Percentiles rank a stretch among this genome's conserved stretches.
phyloP scores from a whole-genome alignment of 2,329 filamentous ascomycete species.

The Nigrograna mackinnonii region DNA sequence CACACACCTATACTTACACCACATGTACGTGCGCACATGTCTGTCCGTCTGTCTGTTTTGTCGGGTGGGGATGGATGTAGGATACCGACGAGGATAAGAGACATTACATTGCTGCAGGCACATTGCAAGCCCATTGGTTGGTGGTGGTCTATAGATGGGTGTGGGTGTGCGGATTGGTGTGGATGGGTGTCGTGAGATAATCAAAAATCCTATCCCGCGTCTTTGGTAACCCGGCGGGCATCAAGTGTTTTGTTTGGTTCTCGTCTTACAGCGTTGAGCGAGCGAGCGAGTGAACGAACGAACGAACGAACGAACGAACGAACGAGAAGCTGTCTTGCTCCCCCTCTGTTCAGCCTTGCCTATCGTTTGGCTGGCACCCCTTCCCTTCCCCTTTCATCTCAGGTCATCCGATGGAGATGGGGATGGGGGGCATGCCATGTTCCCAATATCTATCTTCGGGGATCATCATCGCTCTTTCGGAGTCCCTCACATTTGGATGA shows the following conservation, averaged over 20 bases:
- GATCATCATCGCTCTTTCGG: too few relatives aligned
- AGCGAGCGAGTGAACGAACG: neutral
- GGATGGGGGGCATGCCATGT: neutral
- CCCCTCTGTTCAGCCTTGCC: too few relatives aligned
- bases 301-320: neutral
- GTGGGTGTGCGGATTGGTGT: neutral
- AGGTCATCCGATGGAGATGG: neutral
- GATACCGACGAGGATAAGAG: conserved; percentile 8
- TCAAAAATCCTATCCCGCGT: conserved; percentile 7
- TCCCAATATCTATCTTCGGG: neutral
- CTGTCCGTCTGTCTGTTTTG: too few relatives aligned
- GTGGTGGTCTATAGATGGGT: conserved; percentile 1
- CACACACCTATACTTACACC: too few relatives aligned
- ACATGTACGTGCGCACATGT: too few relatives aligned
- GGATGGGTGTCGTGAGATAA: conserved; percentile 7
- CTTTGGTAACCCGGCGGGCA: conserved; percentile 20
- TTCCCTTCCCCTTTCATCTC: neutral
- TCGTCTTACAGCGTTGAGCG: conserved; percentile 12
- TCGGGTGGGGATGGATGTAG: too few relatives aligned
- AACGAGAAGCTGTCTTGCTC: neutral
- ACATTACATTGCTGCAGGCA: conserved; percentile 14
- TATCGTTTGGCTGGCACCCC: too few relatives aligned
- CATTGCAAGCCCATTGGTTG: conserved; percentile 14
- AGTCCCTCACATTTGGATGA: too few relatives aligned
- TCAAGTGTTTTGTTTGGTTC: conserved; percentile 9